These are phyloP conservation scores for Candida frijolesensis DNA, from an alignment of 1,139 yeast species.

Conservation along the genomic window DNA sequence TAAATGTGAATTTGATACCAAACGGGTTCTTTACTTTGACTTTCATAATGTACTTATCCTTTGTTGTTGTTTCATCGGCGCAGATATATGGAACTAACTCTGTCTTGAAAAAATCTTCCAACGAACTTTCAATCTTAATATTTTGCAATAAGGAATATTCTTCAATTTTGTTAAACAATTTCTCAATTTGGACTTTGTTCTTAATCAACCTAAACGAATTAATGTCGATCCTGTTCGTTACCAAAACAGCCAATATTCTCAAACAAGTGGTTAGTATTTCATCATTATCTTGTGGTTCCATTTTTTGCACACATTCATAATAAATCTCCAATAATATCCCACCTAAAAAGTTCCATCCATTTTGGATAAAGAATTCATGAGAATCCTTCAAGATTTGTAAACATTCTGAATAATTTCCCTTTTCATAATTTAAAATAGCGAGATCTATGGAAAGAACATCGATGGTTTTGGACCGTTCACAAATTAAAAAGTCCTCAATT, in stretches of 20 bases:
- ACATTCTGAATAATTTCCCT: constrained; percentile 60
- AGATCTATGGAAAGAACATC: constrained; percentile 81
- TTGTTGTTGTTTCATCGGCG: constrained; percentile 21
- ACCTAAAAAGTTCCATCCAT: constrained; percentile 80
- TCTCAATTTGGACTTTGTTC: constrained; percentile 22
- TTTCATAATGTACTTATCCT: constrained; percentile 27
- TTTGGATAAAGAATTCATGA: constrained; percentile 62
- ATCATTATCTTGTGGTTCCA: constrained; percentile 25
- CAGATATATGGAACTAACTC: constrained; percentile 28
- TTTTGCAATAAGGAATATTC: constrained; percentile 22
- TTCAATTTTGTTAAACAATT: constrained; percentile 25
- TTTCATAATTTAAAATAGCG: constrained; percentile 68
- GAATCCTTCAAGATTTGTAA: constrained; percentile 65
- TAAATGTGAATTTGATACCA: constrained; percentile 27
- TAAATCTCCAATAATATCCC: constrained; percentile 64
- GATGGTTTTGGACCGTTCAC: constrained; percentile 61
- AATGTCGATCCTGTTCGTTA: constrained; percentile 26
- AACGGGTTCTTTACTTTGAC: constrained; percentile 28
- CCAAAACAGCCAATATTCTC: constrained; percentile 35
- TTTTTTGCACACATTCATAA: constrained; percentile 64
- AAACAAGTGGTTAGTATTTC: constrained; percentile 34
- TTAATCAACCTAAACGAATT: constrained; percentile 31
- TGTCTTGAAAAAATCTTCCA: constrained; percentile 33
- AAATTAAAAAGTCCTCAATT: constrained; percentile 47
- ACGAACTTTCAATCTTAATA: constrained; percentile 26